phyloP scores from a whole-genome alignment of 805 yeast species.

The Pichia insulana region DNA sequence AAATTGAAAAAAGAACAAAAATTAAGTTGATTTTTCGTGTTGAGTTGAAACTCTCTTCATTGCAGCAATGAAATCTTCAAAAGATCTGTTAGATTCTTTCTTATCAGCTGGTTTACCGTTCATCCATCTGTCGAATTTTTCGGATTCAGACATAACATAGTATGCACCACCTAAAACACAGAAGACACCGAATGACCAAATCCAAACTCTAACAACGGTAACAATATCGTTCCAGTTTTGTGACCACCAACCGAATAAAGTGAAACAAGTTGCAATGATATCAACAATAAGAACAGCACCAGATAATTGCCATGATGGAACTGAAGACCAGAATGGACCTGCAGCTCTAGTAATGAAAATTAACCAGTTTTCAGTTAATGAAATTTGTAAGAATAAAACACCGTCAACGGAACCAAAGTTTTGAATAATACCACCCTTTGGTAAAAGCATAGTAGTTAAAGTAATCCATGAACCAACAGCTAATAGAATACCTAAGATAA shows the following conservation, averaged over 20 bases:
- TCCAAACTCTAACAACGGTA: conserved; percentile 88
- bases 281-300: conserved; percentile 91
- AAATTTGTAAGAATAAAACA: conserved; percentile 87
- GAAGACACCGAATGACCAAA: conserved; percentile 95
- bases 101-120: conserved; percentile 68
- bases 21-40: conserved; percentile 67
- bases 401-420: conserved; percentile 93
- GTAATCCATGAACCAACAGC: conserved; percentile 94
- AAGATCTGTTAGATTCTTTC: conserved; percentile 48
- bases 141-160: conserved; percentile 82
- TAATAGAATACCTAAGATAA: conserved; percentile 73
- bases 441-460: conserved; percentile 85
- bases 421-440: conserved; percentile 89
- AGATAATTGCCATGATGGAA: conserved; percentile 93
- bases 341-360: conserved; percentile 94
- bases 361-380: conserved; percentile 95
- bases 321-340: conserved; percentile 97
- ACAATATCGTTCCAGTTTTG: conserved; percentile 96
- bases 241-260: conserved; percentile 95
- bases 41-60: conserved; percentile 85
- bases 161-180: conserved; percentile 94
- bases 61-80: conserved; percentile 75
- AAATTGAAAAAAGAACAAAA: neutral
- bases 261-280: conserved; percentile 84
- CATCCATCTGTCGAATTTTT: conserved; percentile 73